Evolutionary conservation across 345 rosid species (phyloP), one percentile per base, ranked within the genome.

Genomic region (Pugionium cornutum): DNA sequence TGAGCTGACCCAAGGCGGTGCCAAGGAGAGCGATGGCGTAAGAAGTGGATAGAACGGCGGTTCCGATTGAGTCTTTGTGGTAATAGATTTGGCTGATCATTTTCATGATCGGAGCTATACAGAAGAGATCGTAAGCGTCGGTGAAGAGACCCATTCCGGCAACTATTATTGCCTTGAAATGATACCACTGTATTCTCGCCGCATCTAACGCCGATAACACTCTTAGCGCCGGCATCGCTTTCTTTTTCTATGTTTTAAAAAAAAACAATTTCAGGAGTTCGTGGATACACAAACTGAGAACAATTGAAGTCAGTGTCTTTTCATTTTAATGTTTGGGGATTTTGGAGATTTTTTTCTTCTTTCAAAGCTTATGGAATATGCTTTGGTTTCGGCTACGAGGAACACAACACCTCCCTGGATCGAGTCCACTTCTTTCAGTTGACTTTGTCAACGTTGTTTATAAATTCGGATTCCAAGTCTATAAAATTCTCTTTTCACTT

Each of bases 111-210:
- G 72, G 59, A 49, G 79, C 76, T 39, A 81, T 76, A 64, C 82
- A 78, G 35, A 81, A 81, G 8, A 81, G 85, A 66, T 81, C 83
- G 32, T 78, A 81, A 0, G 85, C 79, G 56, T 74, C 82, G 32
- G 81, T 79, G 78, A 79, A 81, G 8, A 81, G 66, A 11, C 85
- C 83, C 83, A 81, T 74, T 7, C 83, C 83, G 6, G 83, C 78
- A 18, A 81, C 78, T 28, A 81, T 66, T 10, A 81, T 74, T 0
- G 79, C 79, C 5, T 69, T 76, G 81, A 78, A 81, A 58, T 81
- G 85, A 53, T 81, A 81, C 76, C 75, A 74, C 32, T 76, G 84
- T 3, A 69, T 76, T 65, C 54, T 76, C 33, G 81, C 85, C 1
- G 47, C 67, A 44, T 81, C 85, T 40, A 81, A 77, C 26, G 85